A percentile compares a stretch with the other conserved stretches of the same genome.
These are phyloP conservation scores for Leptographium procerum DNA, from an alignment of 2,329 filamentous ascomycete genomes.

Conservation along the genomic window DNA sequence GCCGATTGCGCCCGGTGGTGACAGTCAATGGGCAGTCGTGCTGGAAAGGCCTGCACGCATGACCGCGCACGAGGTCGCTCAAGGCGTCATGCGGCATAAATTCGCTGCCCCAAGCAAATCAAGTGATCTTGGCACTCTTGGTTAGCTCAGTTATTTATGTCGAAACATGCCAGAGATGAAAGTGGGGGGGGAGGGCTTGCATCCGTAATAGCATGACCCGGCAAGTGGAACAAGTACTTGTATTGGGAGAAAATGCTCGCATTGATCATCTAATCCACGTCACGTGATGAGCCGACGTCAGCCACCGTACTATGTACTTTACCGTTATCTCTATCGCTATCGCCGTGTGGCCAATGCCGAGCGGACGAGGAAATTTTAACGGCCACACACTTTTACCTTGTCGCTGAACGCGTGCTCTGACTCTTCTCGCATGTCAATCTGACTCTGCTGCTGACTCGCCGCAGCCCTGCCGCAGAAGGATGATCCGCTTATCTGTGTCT, in stretches of 20 bases:
- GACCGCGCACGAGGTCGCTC: too few species aligned
- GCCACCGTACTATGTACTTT: too few species aligned
- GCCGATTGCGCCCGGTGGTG: too few species aligned
- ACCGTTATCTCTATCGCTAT: neutral
- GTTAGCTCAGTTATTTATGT: neutral
- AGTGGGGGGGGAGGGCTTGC: neutral
- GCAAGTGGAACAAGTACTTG: too few species aligned
- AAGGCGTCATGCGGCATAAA: neutral
- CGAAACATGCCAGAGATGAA: too few species aligned
- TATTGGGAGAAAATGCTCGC: too few species aligned
- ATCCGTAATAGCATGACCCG: too few species aligned
- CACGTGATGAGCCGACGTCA: neutral
- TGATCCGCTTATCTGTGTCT: conserved; percentile 10
- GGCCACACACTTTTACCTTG: too few species aligned
- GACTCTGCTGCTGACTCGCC: neutral
- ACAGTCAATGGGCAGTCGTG: too few species aligned
- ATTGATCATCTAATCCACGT: too few species aligned
- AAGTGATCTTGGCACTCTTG: neutral
- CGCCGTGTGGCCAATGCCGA: neutral
- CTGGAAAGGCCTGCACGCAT: neutral
- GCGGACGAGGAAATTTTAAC: neutral
- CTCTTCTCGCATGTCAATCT: neutral
- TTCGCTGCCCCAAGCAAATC: neutral
- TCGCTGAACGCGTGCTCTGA: neutral
- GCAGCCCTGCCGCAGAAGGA: neutral